These are phyloP conservation scores for Capsicum chinense DNA, from an alignment of 257 asterid species.

Conservation along the genomic window DNA sequence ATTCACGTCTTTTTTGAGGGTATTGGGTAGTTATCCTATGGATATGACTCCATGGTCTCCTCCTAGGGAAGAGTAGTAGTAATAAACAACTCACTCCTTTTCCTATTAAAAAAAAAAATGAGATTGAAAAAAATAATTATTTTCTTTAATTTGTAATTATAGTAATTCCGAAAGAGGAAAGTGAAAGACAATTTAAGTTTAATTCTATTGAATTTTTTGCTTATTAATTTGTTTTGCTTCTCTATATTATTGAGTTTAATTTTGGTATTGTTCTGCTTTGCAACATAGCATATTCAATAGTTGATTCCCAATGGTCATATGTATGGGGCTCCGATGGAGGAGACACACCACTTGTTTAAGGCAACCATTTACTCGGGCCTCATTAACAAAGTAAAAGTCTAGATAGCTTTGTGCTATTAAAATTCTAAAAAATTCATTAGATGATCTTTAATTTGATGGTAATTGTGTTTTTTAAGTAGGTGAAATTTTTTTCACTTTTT, in stretches of 20 bases:
- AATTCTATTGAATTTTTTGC: not conserved
- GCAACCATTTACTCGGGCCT: too few species aligned
- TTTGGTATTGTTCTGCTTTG: not conserved
- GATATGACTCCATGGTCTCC: conserved; percentile 92
- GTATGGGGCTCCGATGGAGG: too few species aligned
- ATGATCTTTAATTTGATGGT: too few species aligned
- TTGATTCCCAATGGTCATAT: too few species aligned
- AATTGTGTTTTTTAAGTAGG: too few species aligned
- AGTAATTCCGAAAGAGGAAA: not conserved
- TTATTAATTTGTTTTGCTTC: not conserved
- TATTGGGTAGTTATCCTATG: conserved; percentile 91
- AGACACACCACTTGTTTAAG: too few species aligned
- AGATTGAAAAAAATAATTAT: conserved; percentile 4
- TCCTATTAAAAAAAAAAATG: not conserved
- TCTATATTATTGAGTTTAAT: not conserved
- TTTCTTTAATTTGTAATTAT: conserved; percentile 28
- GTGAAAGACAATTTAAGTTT: not conserved
- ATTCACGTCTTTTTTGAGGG: conserved; percentile 85
- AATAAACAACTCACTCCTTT: not conserved
- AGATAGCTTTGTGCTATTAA: too few species aligned
- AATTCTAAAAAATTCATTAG: too few species aligned
- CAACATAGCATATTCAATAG: too few species aligned
- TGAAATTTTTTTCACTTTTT: too few species aligned
- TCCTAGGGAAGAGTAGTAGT: conserved; percentile 41
- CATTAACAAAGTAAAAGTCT: too few species aligned